Base-by-base conservation (phyloP, 1,284 basidiomycete genomes). In the Pholiota adiposa region DNA sequence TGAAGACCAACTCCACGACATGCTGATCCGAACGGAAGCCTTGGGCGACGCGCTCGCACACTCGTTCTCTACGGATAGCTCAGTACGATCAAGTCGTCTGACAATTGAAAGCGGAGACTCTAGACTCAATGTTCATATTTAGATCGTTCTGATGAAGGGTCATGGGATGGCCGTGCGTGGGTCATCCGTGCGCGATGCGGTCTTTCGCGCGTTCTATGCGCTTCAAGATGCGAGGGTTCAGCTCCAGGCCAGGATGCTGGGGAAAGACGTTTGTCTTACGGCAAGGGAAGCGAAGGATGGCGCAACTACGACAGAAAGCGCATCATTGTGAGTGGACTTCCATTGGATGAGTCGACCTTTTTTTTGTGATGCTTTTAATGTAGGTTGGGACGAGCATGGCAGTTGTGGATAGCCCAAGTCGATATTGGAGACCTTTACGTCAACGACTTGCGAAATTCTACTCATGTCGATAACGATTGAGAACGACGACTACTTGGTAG, bases 81-180 rank as follows among this genome's bases (percentile, higher is more conserved):
- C 48, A 18, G 56, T 61, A 50, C 25, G 54, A 21, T 46, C 9
- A 46, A 46, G 14, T 16, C 23, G 23, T n/a, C 5, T 14, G 6
- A 29, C 8, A 14, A 14, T n/a, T 52, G 43, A 54, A 44, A 40
- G 51, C 7, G 54, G 49, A n/a, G 41, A 44, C 18, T 16, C 12
- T 38, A 34, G 18, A 27, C 25, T 40, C 8, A 11, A 25, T 12
- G 14, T 29, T 46, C 31, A 12, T 18, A 41, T 33, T 44, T 51
- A 59, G 55, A 16, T 66, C 16, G 65, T 66, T 27, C 21, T 64
- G 36, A 63, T 64, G 59, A 64, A 61, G 58, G 61, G 64, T 2
- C 65, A 66, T 38, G 65, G 65, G 25, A 66, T 64, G 63, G 63
- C 61, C 2, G 55, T 66, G 18, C 56, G 60, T 12, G 65, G 65